Conservation (phyloP, 768 basidiomycete genomes). For the Mycena maculata region DNA sequence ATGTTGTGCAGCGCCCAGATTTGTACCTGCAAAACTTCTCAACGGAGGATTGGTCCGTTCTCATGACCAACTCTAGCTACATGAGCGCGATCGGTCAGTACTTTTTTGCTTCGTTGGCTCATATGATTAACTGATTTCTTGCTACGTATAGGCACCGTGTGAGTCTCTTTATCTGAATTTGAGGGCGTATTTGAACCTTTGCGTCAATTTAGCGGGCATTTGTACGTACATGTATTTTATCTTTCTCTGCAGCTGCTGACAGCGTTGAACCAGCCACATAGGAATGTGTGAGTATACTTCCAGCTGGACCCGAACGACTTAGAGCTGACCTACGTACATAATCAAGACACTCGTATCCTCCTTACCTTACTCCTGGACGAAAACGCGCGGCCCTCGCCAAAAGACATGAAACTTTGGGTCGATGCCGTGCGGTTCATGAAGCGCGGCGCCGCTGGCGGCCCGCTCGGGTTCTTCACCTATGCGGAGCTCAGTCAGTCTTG, state of each 20-base stretch:
- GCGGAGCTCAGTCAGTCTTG: conserved; percentile 61
- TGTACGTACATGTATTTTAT: conserved; percentile 44
- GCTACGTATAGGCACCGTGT: conserved; percentile 45
- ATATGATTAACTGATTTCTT: neutral
- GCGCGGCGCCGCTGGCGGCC: conserved; percentile 57
- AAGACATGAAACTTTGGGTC: conserved; percentile 70
- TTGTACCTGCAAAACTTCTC: conserved; percentile 68
- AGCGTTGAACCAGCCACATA: conserved; percentile 52
- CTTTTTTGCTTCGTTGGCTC: neutral
- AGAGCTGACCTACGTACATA: neutral
- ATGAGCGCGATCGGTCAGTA: conserved; percentile 55
- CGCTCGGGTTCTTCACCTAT: conserved; percentile 68
- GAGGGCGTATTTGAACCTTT: neutral
- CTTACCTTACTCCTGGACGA: conserved; percentile 60
- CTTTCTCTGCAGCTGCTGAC: neutral
- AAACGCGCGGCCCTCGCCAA: conserved; percentile 54
- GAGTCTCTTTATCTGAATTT: conserved; percentile 29
- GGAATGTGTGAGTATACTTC: conserved; percentile 55
- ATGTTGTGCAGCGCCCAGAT: conserved; percentile 51
- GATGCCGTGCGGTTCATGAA: conserved; percentile 64
- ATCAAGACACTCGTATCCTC: conserved; percentile 59
- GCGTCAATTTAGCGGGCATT: conserved; percentile 48
- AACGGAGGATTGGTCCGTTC: conserved; percentile 63
- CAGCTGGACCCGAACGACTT: neutral
- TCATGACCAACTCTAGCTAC: conserved; percentile 64